Base-by-base conservation (phyloP, 2,329 filamentous ascomycete species). In the Ophiostoma pallidulum region DNA sequence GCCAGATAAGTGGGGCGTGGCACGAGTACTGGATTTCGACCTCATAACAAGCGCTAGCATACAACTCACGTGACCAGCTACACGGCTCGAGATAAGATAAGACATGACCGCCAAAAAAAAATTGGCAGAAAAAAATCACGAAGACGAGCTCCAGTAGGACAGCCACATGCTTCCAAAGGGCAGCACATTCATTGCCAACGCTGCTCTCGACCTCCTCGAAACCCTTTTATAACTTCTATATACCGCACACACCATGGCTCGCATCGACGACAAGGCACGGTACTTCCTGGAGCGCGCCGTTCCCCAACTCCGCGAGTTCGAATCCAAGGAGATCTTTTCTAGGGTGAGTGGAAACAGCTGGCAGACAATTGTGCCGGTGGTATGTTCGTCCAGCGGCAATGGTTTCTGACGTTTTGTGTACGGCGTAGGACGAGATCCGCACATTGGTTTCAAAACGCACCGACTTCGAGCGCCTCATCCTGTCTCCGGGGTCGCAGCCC, bases 241-340 rank as follows among this genome's bases (percentile, higher is more conserved):
- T n/a, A 32, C 18, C 6, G 19, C 19, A 20, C n/a, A 26, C n/a
- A 49, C 44, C 51, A 94, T 95, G 88, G 78, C 89, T 2, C 84
- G 80, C 36, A 83, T 92, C 50, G 84, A 86, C 54, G 92, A 97
- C 61, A 97, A 96, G 68, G 92, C 91, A 48, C 86, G 91, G 50
- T 97, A 91, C 68, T 96, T 86, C 66, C 77, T 97, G 54, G 92
- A 98, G 70, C 84, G 91, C 57, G 84, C 86, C 2, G 86, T 96
- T 37, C 88, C 90, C 14, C 90, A 97, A 65, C 77, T 98, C 49
- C 87, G 89, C 53, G 89, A 95, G 59, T 94, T 88, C 65, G 86
- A 94, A 66, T 79, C 86, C 55, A 96, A 95, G 65, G 83, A 87
- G 58, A 85, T 98, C 57, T 98, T 98, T 68, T 79, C 76, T 52